Percentiles rank a stretch among this genome's conserved stretches.
These are phyloP conservation scores for Hypoxylon sp. DNA, from an alignment of 2,329 filamentous ascomycete genomes.

Conservation along the genomic window DNA sequence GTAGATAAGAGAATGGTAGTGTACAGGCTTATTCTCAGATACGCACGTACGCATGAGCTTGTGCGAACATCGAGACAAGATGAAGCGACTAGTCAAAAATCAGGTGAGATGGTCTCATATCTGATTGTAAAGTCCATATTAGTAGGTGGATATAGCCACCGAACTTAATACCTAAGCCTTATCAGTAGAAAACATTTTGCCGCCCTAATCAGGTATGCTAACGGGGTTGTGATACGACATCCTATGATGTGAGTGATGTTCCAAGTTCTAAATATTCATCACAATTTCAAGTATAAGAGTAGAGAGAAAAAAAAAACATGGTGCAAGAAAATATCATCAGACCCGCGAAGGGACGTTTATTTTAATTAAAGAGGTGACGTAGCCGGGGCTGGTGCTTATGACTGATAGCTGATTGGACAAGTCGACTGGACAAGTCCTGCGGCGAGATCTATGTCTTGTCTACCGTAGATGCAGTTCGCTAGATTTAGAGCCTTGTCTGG, in stretches of 20 bases:
- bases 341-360: not conserved
- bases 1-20: slow-evolving; percentile 21
- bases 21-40: not conserved
- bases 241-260: not conserved
- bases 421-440: not conserved
- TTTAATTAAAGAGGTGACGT: not conserved
- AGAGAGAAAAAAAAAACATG: no score
- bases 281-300: no score
- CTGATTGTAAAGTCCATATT: not conserved
- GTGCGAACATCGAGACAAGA: not conserved
- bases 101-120: slow-evolving; percentile 6
- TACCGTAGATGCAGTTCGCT: not conserved
- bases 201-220: not conserved
- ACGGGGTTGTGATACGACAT: not conserved
- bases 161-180: slow-evolving; percentile 4
- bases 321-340: not conserved
- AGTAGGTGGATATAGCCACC: not conserved
- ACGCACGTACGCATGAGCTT: not conserved
- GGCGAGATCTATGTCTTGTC: not conserved
- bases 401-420: slow-evolving; percentile 15
- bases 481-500: slow-evolving; percentile 12
- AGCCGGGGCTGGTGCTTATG: slow-evolving; percentile 5
- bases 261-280: not conserved
- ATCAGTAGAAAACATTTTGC: slow-evolving; percentile 5
- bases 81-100: slow-evolving; percentile 3